Evolutionary conservation across 169 alveolate genomes (phyloP), one percentile per base, ranked within the genome.

Genomic region (Plasmodium blacklocki): DNA sequence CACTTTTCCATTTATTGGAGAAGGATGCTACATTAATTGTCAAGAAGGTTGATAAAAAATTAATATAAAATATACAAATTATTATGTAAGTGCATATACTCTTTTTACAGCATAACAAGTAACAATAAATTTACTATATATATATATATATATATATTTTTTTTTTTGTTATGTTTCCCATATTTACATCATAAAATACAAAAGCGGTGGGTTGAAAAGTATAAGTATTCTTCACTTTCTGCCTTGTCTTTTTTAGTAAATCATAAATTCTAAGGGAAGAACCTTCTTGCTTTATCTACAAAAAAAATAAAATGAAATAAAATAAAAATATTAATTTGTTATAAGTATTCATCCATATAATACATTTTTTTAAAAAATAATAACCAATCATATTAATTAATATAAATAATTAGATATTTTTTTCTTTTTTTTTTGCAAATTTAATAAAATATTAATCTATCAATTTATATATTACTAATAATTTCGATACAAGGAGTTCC

Each of bases 261-360:
- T 93, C 96, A 32, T 88, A 89, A 23, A 88, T 94, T 29, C 93
- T 59, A n/a, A 93, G 45, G 6, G 93, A 88, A 0, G 92, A 93
- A 0, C 96, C 95, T 50, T 93, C 93, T 60, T 93, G 96, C 71
- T 93, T 93, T 68, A 93, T 92, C 96, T 93, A 73, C n/a, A 47
- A 26, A 74, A 49, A 50, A 26, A 15, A 60, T 9, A 54, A 54
- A 56, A 56, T 14, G 3, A 52, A 45, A 49, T 26, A 88, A 6
- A 21, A 56, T 32, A 32, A 32, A 32, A 32, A 6, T 32, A 5
- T 32, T 32, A 32, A 32, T 32, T 32, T 32, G 8, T 32, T 32
- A 7, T 32, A 32, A 32, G 2, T 32, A 32, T 32, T 32, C 45
- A 32, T 32, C 9, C 9, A 32, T 32, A 32, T 32, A 4, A 32